Evolutionary conservation across 163 green algal species (phyloP).

Genomic region (Prototheca wickerhamii): DNA sequence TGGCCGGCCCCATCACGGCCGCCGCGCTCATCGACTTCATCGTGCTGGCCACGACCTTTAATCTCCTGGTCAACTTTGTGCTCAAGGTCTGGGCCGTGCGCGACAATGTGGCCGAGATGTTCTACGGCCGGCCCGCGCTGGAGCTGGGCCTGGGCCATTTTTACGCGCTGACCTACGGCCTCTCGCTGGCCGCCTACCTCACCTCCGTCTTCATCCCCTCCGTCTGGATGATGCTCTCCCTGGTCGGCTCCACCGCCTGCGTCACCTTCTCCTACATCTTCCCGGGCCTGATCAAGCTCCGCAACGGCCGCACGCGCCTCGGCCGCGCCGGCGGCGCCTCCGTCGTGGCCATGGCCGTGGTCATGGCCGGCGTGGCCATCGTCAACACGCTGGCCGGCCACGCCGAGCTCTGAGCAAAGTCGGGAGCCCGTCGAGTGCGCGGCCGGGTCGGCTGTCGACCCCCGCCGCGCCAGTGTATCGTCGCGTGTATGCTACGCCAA

Average conservation of each 20-base stretch:
- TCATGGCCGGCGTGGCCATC: slow-evolving; percentile 15
- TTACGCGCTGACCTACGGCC: slow-evolving; percentile 15
- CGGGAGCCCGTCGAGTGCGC: neutral
- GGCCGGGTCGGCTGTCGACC: neutral
- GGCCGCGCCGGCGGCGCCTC: neutral
- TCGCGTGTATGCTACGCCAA: too few relatives aligned
- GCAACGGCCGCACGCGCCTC: neutral
- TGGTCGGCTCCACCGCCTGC: slow-evolving; percentile 26
- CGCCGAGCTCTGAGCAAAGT: neutral
- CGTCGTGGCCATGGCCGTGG: slow-evolving; percentile 8
- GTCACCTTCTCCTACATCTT: slow-evolving; percentile 38
- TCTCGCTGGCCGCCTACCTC: slow-evolving; percentile 2
- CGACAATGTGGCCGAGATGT: slow-evolving; percentile 20
- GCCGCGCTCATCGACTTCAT: slow-evolving; percentile 12
- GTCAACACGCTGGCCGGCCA: slow-evolving; percentile 12
- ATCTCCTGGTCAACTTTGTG: slow-evolving; percentile 34
- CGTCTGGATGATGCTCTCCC: slow-evolving; percentile 16
- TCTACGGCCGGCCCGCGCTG: neutral
- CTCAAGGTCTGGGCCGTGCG: slow-evolving; percentile 38
- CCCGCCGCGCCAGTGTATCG: too few relatives aligned
- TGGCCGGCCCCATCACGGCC: slow-evolving; percentile 3
- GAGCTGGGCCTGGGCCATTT: slow-evolving; percentile 1
- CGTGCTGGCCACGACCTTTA: slow-evolving; percentile 13
- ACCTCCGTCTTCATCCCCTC: slow-evolving; percentile 18
- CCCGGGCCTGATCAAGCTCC: slow-evolving; percentile 19